Conservation (phyloP, 2,329 filamentous ascomycete genomes). For the Aspergillus carbonarius region DNA sequence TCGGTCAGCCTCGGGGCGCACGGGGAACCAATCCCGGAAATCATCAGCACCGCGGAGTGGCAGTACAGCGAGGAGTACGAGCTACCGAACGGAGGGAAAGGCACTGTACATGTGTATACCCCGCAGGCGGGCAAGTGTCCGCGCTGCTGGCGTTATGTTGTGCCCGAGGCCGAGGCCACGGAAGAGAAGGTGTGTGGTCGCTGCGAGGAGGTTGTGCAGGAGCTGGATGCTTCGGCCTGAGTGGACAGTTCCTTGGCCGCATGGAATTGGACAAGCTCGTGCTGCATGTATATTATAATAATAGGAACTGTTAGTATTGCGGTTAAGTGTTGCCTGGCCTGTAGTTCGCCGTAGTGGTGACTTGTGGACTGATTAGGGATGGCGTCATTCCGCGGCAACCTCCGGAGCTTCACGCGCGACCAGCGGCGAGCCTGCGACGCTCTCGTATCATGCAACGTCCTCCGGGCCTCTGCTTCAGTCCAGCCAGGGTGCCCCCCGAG, state of each 20-base stretch:
- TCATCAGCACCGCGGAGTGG: constrained; percentile 40
- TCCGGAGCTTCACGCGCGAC: neutral
- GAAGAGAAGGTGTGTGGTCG: constrained; percentile 68
- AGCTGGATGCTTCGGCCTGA: constrained; percentile 25
- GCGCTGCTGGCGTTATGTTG: constrained; percentile 84
- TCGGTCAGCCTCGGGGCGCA: constrained; percentile 54
- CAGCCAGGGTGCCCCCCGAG: neutral
- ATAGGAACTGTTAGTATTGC: neutral
- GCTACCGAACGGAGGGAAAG: constrained; percentile 32
- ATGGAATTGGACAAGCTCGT: neutral
- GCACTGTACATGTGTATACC: constrained; percentile 44
- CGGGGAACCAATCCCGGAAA: constrained; percentile 23
- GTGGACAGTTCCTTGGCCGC: neutral
- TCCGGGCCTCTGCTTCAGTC: neutral
- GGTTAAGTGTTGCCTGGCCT: no score
- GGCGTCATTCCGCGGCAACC: neutral
- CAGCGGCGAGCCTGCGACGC: neutral
- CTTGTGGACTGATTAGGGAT: neutral
- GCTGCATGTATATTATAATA: constrained; percentile 5
- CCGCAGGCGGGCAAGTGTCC: constrained; percentile 69
- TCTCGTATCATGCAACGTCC: neutral
- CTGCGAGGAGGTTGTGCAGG: constrained; percentile 66
- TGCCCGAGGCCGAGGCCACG: constrained; percentile 45
- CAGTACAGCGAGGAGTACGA: constrained; percentile 45
- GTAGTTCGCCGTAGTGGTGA: no score